Base-by-base conservation (phyloP, 2,329 filamentous ascomycete species). In the Botrytis aclada region DNA sequence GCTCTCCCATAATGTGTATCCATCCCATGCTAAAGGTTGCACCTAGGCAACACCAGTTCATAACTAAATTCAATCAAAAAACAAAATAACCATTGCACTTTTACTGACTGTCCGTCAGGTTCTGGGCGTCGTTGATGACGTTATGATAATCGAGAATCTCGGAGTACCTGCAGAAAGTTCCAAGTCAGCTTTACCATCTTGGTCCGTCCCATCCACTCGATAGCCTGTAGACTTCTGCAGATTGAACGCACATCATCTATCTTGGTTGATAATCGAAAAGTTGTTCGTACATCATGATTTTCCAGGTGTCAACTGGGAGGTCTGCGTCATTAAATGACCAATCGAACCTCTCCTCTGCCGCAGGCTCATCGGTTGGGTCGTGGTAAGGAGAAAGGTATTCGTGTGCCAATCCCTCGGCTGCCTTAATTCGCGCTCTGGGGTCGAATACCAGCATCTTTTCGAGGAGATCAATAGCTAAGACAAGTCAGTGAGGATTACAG, bases 241-340 rank as follows among this genome's bases (percentile, higher is more conserved):
- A 71, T 66, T 37, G 29, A 71, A 66, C 37, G 45, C 61, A 45
- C 29, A 64, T 43, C 32, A 43, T 56, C 47, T 71, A 64, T 74
- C 51, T 73, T 74, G 71, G 75, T 73, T 73, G 76, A 74, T 78
- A 71, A 66, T 79, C 78, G 74, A 77, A 76, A 76, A 80, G 77
- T 80, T 80, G 78, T 74, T 79, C 92, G 81, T 87, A 97, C 96
- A 99, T 99, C 96, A 98, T 99, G 82, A 99, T 98, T 86, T 99
- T 99, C 96, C 96, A 99, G n/a, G 95, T 97, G 81, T 99, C 96
- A 69, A 98, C 95, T 0, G 96, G 95, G 73, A 99, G 86, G 81
- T 99, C 96, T 65, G 95, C 96, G 79, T 99, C 96, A 83, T 98
- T 98, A 85, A 99, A 99, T 71, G 95, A 98, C 96, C 96, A 99